Evolutionary conservation across 495 filamentous ascomycete species (phyloP).

Genomic region (Mytilinidion resinicola): DNA sequence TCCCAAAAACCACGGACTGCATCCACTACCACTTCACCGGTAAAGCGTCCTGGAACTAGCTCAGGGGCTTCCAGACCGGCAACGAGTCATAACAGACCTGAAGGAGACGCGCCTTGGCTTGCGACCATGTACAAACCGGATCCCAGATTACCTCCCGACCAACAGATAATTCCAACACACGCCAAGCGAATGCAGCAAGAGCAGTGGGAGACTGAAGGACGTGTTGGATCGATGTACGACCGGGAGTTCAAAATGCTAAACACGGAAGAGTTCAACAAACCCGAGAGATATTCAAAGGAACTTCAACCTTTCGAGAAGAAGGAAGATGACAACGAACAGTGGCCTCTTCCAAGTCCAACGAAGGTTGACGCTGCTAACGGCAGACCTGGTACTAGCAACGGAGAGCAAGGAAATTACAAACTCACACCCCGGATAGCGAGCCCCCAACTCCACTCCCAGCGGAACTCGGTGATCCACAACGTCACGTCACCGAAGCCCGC

Average conservation of each 20-base stretch:
- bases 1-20: conserved; percentile 36
- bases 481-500: conserved; percentile 11
- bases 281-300: conserved; percentile 5
- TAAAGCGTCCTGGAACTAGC: conserved; percentile 57
- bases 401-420: conserved; percentile 34
- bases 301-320: background rate
- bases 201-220: conserved; percentile 88
- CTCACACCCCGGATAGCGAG: conserved; percentile 35
- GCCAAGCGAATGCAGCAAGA: conserved; percentile 88
- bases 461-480: background rate
- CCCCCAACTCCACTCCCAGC: conserved; percentile 19
- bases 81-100: conserved; percentile 66
- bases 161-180: conserved; percentile 91
- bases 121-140: conserved; percentile 93
- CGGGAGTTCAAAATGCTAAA: conserved; percentile 74
- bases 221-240: conserved; percentile 73
- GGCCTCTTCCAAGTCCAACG: conserved; percentile 27
- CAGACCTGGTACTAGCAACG: conserved; percentile 34
- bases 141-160: conserved; percentile 85
- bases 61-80: conserved; percentile 47
- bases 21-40: conserved; percentile 34
- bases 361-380: conserved; percentile 14
- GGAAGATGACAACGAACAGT: conserved; percentile 11
- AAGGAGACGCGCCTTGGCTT: conserved; percentile 95
- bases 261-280: conserved; percentile 28